Base-by-base conservation (phyloP, 78 protist genomes). In the Dictyostelium citrinum region DNA sequence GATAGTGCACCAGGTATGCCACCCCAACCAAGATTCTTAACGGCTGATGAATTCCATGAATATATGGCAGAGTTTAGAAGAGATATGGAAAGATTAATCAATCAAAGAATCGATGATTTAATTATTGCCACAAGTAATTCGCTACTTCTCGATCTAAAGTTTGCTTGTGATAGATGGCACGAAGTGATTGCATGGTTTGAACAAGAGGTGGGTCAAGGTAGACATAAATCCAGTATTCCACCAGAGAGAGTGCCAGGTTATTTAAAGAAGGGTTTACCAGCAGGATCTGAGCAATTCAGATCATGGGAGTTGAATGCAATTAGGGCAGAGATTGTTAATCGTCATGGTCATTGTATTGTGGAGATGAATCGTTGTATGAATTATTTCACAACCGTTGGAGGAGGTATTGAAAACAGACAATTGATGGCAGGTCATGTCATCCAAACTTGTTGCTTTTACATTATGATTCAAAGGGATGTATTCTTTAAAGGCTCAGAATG, bases 281-380 rank as follows among this genome's bases (percentile, higher is more conserved):
- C 27, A 67, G 75, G 75, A 29, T 67, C 75, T 12, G 31, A n/a
- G 10, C 64, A 55, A 55, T 55, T 55, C 27, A 2, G 39, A 14
- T 29, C 43, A 12, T 67, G 43, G 37, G 75, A 67, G 12, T 29
- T n/a, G 20, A 29, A 29, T 29, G 37, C 43, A 10, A 29, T 67
- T 5, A 29, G 75, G 4, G 37, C 24, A 67, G 75, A 67, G 75
- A 29, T 67, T 10, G 37, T 67, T 9, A 67, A 67, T 29, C 75
- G 37, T 29, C 75, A 67, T 67, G 37, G 31, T 10, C 12, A 16
- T 27, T n/a, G 31, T 29, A 14, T 67, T 67, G 7, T 29, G 4
- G 37, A 67, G 24, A 67, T 67, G 75, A 67, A 67, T 67, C 43
- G 37, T 67, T 67, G 75, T 67, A 67, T 67, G 75, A 67, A 29